These are phyloP conservation scores for Knoxia roxburghii DNA, from an alignment of 257 asterid species.

Conservation along the genomic window DNA sequence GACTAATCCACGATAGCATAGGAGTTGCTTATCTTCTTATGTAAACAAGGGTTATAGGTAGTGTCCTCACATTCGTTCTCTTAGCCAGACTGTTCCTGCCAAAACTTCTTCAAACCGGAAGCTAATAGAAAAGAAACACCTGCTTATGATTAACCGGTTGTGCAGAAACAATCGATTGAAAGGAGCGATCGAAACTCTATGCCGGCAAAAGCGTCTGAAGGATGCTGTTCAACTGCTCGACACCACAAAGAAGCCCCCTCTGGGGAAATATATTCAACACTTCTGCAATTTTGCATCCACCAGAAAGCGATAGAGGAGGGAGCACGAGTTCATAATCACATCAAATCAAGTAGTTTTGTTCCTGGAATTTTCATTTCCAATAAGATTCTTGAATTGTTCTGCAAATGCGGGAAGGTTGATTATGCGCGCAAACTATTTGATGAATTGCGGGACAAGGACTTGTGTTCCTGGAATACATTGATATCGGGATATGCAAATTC, in stretches of 20 bases:
- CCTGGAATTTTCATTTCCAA: conserved; percentile 55
- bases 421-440: conserved; percentile 53
- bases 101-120: neutral
- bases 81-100: conserved; percentile 12
- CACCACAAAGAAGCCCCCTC: conserved; percentile 26
- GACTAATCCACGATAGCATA: too few species aligned
- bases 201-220: conserved; percentile 51
- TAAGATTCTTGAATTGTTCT: conserved; percentile 51
- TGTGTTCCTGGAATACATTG: conserved; percentile 75
- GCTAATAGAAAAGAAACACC: conserved; percentile 7
- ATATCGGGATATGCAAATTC: conserved; percentile 52
- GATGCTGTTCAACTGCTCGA: conserved; percentile 46
- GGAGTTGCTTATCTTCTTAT: too few species aligned
- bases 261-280: conserved; percentile 29
- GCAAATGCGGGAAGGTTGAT: conserved; percentile 50
- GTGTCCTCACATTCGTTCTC: too few species aligned
- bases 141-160: conserved; percentile 12
- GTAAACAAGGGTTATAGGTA: too few species aligned
- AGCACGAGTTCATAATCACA: conserved; percentile 36
- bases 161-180: conserved; percentile 18
- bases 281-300: conserved; percentile 49
- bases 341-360: conserved; percentile 33
- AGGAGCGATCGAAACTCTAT: conserved; percentile 36
- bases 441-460: conserved; percentile 53
- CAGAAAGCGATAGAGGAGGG: conserved; percentile 60